These are phyloP conservation scores for Dictyostelium capitatum DNA, from an alignment of 78 protist species.

Conservation along the genomic window DNA sequence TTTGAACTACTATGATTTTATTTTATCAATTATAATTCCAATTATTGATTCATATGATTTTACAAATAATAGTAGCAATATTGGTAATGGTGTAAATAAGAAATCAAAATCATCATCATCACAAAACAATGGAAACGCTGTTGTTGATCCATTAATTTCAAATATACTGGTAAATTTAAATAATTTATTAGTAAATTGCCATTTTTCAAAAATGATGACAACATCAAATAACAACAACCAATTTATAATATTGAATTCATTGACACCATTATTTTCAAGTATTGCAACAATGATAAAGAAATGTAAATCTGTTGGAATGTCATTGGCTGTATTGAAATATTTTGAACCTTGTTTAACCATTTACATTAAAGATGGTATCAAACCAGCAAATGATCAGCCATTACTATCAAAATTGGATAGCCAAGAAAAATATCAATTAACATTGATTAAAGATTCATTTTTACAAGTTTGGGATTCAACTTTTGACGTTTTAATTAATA, in stretches of 20 bases:
- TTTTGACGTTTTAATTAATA: background rate
- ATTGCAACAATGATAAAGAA: slow-evolving; percentile 12
- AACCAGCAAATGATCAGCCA: slow-evolving; percentile 9
- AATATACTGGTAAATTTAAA: background rate
- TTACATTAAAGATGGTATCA: background rate
- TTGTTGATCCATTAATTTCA: background rate
- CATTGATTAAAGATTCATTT: background rate
- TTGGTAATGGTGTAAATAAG: background rate
- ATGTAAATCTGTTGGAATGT: background rate
- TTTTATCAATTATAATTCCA: background rate
- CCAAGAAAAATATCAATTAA: slow-evolving; percentile 7
- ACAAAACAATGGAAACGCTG: background rate
- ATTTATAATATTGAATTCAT: background rate
- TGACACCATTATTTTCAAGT: background rate
- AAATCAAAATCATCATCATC: background rate
- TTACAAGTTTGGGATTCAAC: slow-evolving; percentile 4
- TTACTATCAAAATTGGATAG: background rate
- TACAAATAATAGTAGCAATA: background rate
- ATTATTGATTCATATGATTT: background rate
- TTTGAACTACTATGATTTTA: slow-evolving; percentile 5
- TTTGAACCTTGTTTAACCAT: background rate
- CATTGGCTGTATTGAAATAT: background rate
- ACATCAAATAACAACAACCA: background rate
- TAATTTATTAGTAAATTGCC: background rate
- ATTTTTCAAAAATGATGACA: background rate